Evolutionary conservation across 2,329 filamentous ascomycete species (phyloP).

Genomic region (Exophiala sideris): DNA sequence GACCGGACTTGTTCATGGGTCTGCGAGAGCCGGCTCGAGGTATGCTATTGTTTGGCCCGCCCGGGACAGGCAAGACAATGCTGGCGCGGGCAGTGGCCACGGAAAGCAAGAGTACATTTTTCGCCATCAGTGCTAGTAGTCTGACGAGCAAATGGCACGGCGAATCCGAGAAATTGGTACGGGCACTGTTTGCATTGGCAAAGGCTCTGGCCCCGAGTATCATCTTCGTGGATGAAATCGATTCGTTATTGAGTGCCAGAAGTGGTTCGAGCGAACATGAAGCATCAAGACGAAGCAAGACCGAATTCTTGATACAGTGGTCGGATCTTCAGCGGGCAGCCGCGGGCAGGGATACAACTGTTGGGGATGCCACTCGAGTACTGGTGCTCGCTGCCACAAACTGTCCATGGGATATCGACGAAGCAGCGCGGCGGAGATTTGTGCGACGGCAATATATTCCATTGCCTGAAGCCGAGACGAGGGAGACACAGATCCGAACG

Average conservation of each 20-base stretch:
- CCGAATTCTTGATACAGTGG: conserved; percentile 97
- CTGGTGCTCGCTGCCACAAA: conserved; percentile 94
- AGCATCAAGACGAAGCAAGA: conserved; percentile 90
- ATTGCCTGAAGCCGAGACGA: conserved; percentile 77
- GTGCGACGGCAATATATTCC: conserved; percentile 95
- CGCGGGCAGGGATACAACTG: conserved; percentile 62
- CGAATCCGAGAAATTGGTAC: conserved; percentile 93
- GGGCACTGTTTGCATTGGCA: conserved; percentile 85
- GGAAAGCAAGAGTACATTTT: conserved; percentile 91
- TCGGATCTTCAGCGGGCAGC: conserved; percentile 89
- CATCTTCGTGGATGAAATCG: conserved; percentile 98
- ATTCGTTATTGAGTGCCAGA: conserved; percentile 82
- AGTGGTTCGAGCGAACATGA: conserved; percentile 80
- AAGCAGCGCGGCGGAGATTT: conserved; percentile 85
- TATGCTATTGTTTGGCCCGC: conserved; percentile 94
- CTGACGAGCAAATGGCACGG: conserved; percentile 94
- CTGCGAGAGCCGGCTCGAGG: conserved; percentile 88
- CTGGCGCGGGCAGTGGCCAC: conserved; percentile 90
- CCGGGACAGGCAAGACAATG: conserved; percentile 99
- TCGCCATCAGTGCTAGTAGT: conserved; percentile 92
- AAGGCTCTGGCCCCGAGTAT: conserved; percentile 88
- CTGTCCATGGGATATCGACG: conserved; percentile 95
- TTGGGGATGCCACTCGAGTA: conserved; percentile 79
- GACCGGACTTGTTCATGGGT: conserved; percentile 93
- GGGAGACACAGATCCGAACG: conserved; percentile 73